Conservation (phyloP, 2,329 filamentous ascomycete genomes). For the Hypocreales sp. region DNA sequence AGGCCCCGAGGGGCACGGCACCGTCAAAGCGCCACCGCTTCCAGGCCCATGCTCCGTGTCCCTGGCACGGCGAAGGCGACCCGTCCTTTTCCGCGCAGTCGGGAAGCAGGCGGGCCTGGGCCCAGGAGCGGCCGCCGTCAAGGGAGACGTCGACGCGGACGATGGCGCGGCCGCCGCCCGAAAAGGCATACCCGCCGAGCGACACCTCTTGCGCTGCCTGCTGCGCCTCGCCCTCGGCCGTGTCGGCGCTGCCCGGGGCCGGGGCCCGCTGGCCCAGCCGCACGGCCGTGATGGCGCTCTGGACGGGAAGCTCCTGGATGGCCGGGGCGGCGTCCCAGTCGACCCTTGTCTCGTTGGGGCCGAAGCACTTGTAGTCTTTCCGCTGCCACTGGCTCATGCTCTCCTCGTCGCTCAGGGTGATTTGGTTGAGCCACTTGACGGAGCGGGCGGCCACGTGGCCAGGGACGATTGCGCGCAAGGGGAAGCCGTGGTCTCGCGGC, state of each 20-base stretch:
- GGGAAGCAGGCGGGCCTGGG: conserved; percentile 42
- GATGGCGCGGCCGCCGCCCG: conserved; percentile 49
- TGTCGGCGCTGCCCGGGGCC: background rate
- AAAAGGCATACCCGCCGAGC: conserved; percentile 50
- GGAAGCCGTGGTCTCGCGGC: conserved; percentile 51
- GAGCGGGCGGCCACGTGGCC: conserved; percentile 51
- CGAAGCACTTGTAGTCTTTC: conserved; percentile 54
- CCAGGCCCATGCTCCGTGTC: conserved; percentile 45
- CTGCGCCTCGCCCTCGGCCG: background rate
- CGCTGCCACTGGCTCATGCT: conserved; percentile 50
- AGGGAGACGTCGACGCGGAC: conserved; percentile 52
- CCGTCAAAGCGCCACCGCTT: conserved; percentile 43
- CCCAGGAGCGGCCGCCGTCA: conserved; percentile 48
- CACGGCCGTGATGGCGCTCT: conserved; percentile 45
- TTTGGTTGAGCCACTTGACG: conserved; percentile 53
- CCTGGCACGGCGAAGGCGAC: conserved; percentile 15
- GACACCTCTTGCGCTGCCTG: conserved; percentile 14
- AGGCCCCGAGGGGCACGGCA: conserved; percentile 21
- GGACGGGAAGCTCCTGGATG: conserved; percentile 55
- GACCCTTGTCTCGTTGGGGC: conserved; percentile 42
- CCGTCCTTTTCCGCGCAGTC: conserved; percentile 21
- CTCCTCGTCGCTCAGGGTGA: conserved; percentile 51
- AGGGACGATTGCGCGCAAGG: conserved; percentile 45
- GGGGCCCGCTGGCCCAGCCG: conserved; percentile 22
- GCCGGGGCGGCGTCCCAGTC: conserved; percentile 48